These are phyloP conservation scores for Populus euphratica DNA, from an alignment of 345 rosid species.

Conservation along the genomic window DNA sequence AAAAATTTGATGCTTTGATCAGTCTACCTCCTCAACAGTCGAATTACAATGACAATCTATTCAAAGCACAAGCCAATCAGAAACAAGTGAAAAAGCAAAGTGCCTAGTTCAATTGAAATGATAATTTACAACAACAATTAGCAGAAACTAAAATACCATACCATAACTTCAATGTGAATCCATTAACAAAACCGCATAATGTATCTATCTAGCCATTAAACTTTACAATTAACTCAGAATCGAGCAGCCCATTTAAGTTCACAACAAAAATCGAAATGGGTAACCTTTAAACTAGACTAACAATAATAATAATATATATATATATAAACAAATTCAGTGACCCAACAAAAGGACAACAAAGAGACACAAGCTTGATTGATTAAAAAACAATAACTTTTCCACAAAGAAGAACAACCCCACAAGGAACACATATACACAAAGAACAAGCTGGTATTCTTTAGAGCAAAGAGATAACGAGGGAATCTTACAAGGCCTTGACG, in stretches of 20 bases:
- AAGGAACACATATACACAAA: neutral
- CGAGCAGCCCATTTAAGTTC: neutral
- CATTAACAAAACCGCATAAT: neutral
- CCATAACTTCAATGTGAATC: neutral
- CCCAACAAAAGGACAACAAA: neutral
- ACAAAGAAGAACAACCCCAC: neutral
- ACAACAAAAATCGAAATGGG: neutral
- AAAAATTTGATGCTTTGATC: neutral
- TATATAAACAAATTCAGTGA: neutral
- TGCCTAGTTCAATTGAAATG: neutral
- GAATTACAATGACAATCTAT: neutral
- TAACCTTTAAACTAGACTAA: neutral
- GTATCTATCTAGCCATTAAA: neutral
- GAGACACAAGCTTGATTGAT: neutral
- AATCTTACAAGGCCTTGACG: constrained; percentile 26
- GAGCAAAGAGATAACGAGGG: too few relatives aligned
- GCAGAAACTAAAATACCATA: neutral
- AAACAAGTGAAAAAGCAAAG: neutral
- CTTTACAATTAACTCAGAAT: neutral
- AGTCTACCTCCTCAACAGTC: constrained; percentile 1
- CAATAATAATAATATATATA: neutral
- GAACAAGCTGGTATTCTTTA: neutral
- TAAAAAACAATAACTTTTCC: neutral
- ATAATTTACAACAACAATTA: neutral
- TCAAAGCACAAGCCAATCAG: neutral